Conservation (phyloP, 2,329 filamentous ascomycete genomes). For the Trichophyton verrucosum region DNA sequence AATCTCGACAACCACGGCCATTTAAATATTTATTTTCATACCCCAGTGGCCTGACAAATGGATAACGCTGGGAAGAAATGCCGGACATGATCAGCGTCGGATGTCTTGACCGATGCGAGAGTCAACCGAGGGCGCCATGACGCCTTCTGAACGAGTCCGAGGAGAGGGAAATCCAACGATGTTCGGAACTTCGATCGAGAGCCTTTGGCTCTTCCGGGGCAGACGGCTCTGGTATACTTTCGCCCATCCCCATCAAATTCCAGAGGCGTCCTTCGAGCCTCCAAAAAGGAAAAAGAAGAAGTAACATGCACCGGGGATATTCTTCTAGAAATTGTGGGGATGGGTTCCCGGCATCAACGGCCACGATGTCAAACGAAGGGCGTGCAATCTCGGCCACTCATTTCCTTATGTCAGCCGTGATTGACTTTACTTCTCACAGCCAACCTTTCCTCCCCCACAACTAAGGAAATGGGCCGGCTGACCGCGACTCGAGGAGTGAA, state of each 20-base stretch:
- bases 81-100: not conserved
- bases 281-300: not conserved
- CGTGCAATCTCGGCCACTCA: not conserved
- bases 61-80: not conserved
- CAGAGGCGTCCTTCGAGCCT: not conserved
- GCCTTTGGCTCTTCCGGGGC: not conserved
- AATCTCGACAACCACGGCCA: not conserved
- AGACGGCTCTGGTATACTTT: not conserved
- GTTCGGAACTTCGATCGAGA: not conserved
- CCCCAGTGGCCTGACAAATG: not conserved
- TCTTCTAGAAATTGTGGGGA: conserved; percentile 4
- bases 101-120: not conserved
- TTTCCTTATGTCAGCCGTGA: conserved; percentile 2
- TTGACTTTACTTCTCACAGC: not conserved
- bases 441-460: not conserved
- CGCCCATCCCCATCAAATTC: not conserved
- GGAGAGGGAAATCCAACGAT: not conserved
- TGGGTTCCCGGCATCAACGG: not conserved
- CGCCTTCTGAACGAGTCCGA: not conserved
- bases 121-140: not conserved
- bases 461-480: not conserved
- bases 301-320: not conserved
- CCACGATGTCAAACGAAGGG: conserved; percentile 6
- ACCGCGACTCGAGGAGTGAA: not conserved
- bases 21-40: not conserved